Evolutionary conservation across 148 eudicot species (phyloP).

Genomic region (Chenopodium album): DNA sequence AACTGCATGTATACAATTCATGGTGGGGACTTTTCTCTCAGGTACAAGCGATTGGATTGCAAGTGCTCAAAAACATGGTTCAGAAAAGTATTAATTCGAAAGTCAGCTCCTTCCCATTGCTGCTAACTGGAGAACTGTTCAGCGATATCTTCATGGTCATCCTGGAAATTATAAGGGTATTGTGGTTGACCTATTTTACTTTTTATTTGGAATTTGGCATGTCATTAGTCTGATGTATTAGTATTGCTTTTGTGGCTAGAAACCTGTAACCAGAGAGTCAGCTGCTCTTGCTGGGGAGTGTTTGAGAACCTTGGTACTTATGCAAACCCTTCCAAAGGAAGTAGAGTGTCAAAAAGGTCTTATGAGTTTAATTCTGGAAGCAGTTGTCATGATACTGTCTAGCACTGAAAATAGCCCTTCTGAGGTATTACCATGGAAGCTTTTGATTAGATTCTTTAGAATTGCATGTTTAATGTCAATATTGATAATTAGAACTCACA

Average conservation of each 20-base stretch:
- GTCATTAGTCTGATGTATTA: conserved; percentile 18
- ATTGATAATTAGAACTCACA: not conserved
- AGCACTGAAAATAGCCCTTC: conserved; percentile 49
- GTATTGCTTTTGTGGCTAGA: conserved; percentile 44
- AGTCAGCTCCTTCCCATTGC: conserved; percentile 50
- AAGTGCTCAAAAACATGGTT: conserved; percentile 66
- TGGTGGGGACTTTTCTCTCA: conserved; percentile 30
- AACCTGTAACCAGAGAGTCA: conserved; percentile 65
- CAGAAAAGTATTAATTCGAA: conserved; percentile 48
- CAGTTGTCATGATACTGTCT: conserved; percentile 67
- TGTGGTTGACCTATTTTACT: conserved; percentile 3
- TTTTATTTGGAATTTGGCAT: conserved; percentile 15
- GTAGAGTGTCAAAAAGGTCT: conserved; percentile 64
- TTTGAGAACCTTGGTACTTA: conserved; percentile 77
- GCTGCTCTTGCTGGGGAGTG: conserved; percentile 78
- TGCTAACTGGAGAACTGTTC: conserved; percentile 70
- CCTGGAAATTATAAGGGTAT: conserved; percentile 58
- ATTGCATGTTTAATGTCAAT: not conserved
- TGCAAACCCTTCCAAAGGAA: conserved; percentile 70
- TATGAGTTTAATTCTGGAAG: conserved; percentile 72
- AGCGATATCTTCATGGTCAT: conserved; percentile 43
- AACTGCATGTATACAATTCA: not conserved
- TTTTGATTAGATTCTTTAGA: not conserved
- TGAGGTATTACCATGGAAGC: conserved; percentile 41
- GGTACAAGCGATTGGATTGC: conserved; percentile 83